Conservation (phyloP, 2,329 filamentous ascomycete genomes). For the Clonostachys solani region DNA sequence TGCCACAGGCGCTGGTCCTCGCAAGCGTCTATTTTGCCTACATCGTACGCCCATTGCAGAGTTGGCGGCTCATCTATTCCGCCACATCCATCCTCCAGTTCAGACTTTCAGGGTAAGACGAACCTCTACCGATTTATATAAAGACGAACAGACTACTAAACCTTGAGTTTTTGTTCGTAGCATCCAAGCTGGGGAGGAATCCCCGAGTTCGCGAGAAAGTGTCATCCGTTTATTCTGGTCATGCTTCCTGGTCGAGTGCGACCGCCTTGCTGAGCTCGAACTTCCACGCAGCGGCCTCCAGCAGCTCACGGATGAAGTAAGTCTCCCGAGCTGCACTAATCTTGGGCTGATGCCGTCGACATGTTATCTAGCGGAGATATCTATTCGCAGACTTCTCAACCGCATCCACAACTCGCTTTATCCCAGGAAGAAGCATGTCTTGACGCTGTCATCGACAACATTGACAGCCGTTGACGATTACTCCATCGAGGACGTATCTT, state of each 20-base stretch:
- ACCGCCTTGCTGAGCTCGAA: constrained; percentile 22
- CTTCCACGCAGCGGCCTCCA: constrained; percentile 23
- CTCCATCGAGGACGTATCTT: constrained; percentile 16
- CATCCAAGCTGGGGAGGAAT: constrained; percentile 8
- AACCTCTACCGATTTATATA: too few relatives aligned
- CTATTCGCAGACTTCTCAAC: constrained; percentile 21
- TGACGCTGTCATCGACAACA: constrained; percentile 14
- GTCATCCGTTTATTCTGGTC: constrained; percentile 20
- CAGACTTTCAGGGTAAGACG: constrained; percentile 9
- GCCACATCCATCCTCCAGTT: constrained; percentile 22
- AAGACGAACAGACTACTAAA: too few relatives aligned
- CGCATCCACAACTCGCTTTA: constrained; percentile 25
- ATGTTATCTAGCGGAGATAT: constrained; percentile 23
- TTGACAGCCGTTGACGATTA: constrained; percentile 17
- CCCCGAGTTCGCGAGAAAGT: constrained; percentile 9
- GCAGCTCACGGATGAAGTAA: constrained; percentile 19
- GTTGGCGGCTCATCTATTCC: constrained; percentile 23
- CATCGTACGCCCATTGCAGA: constrained; percentile 22
- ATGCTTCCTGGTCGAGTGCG: constrained; percentile 22
- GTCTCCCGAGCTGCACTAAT: constrained; percentile 16
- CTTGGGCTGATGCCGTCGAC: constrained; percentile 15
- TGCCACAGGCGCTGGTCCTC: constrained; percentile 20
- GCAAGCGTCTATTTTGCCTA: constrained; percentile 25
- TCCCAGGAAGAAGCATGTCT: constrained; percentile 13
- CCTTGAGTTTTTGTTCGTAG: too few relatives aligned